Conservation (phyloP, 305 asterid genomes). For the Lippia alba region DNA sequence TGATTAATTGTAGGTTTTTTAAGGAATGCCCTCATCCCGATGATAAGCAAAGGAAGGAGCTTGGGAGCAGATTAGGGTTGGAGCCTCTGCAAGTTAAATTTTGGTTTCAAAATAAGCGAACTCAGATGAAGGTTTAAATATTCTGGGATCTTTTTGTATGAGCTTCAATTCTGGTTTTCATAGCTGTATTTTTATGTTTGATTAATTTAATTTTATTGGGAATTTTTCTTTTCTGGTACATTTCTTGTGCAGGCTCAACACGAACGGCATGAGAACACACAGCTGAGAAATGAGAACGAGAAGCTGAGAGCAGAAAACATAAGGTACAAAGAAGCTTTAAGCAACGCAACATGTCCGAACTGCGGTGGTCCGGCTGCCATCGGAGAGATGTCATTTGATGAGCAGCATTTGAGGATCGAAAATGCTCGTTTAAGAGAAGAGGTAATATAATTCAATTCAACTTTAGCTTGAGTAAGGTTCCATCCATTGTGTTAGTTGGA, state of each 20-base stretch:
- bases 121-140: constrained; percentile 58
- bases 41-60: constrained; percentile 64
- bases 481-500: neutral
- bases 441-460: constrained; percentile 51
- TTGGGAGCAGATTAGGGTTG: constrained; percentile 48
- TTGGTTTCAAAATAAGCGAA: constrained; percentile 67
- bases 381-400: constrained; percentile 81
- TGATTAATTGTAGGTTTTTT: constrained; percentile 39
- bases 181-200: neutral
- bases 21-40: constrained; percentile 67
- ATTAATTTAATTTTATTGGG: neutral
- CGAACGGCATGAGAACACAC: constrained; percentile 47
- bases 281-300: constrained; percentile 63
- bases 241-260: constrained; percentile 39
- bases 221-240: neutral
- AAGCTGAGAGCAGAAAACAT: constrained; percentile 69
- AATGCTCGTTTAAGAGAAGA: constrained; percentile 76
- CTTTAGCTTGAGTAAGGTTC: neutral
- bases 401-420: constrained; percentile 75
- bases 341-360: constrained; percentile 67
- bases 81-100: constrained; percentile 67
- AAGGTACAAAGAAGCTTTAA: constrained; percentile 65
- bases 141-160: too few relatives aligned
- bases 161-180: too few relatives aligned
- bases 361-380: constrained; percentile 81